These are phyloP conservation scores for Acer saccharum DNA, from an alignment of 345 rosid genomes.

Conservation along the genomic window DNA sequence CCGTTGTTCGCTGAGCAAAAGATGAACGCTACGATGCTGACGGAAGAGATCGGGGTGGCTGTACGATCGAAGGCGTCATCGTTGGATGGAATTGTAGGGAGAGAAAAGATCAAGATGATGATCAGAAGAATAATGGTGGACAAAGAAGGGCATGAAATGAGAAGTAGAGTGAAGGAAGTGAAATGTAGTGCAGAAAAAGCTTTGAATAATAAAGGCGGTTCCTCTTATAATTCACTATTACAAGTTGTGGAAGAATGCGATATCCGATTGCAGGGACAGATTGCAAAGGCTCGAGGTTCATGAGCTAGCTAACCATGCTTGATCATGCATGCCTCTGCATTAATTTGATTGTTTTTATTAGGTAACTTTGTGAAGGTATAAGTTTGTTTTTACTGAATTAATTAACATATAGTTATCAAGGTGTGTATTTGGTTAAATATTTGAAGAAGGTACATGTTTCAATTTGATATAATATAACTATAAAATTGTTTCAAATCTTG, in stretches of 20 bases:
- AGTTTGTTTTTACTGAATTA: no score
- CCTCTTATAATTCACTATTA: slow-evolving; percentile 27
- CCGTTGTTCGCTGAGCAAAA: slow-evolving; percentile 60
- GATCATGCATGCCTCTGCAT: no score
- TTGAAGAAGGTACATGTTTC: no score
- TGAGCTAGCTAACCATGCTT: no score
- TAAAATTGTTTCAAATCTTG: no score
- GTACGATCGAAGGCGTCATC: slow-evolving; percentile 7
- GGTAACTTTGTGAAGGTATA: no score
- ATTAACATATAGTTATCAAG: no score
- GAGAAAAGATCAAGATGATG: slow-evolving; percentile 40
- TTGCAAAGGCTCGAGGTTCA: not conserved
- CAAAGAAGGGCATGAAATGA: slow-evolving; percentile 36
- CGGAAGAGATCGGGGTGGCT: slow-evolving; percentile 47
- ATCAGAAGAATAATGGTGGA: slow-evolving; percentile 48
- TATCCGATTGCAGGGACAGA: not conserved
- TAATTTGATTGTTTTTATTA: no score
- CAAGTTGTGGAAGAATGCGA: slow-evolving; percentile 15
- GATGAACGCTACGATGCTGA: slow-evolving; percentile 50
- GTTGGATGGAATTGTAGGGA: slow-evolving; percentile 30
- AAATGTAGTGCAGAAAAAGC: slow-evolving; percentile 43
- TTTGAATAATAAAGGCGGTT: slow-evolving; percentile 16
- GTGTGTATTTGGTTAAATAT: no score
- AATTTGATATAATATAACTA: no score
- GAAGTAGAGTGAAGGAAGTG: slow-evolving; percentile 30